Base-by-base conservation (phyloP, 2,329 filamentous ascomycete species). In the Westerdykella sp. region DNA sequence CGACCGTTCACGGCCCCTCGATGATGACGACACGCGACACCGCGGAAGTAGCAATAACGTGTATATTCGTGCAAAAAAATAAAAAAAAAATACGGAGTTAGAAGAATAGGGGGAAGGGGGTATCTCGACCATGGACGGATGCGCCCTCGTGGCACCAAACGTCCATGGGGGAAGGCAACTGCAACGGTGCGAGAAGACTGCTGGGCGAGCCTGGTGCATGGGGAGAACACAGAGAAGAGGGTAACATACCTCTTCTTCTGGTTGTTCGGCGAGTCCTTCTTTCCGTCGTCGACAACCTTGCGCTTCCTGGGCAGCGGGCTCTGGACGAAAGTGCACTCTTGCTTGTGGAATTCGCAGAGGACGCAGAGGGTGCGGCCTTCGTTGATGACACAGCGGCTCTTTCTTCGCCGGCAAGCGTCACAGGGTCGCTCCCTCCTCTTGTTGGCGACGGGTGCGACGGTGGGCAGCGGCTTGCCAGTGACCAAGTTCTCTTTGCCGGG, bases 231-330 rank as follows among this genome's bases (percentile, higher is more conserved):
- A 28, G 25, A 28, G 25, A 37, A 45, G 42, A 56, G 60, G 46
- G 56, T 59, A 56, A 62, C 80, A 73, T 74, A 87, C 84, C 83
- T 84, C 76, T 83, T 78, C 69, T 85, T 86, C 30, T 55, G 57
- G 38, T 53, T 60, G 60, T 76, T 77, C 53, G 72, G 70, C 50
- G 72, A 75, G 50, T 83, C 79, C 51, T 81, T 78, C 60, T 74
- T 70, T 47, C 74, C 71, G 56, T 82, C 78, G 58, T 79, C 76
- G 67, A 83, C 80, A 50, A 87, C 70, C 72, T 90, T 91, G 63
- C 87, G 78, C 73, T 93, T 93, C 56, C 87, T 79, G 44, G 84
- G 82, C 60, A 83, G 81, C 18, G 86, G 86, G 65, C 84, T 87
- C 53, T 84, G 81, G 40, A 83, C 75, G 63, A 90, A 81, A 35